These are phyloP conservation scores for Acanthamoeba divionensis DNA, from an alignment of 208 protist species.

Conservation along the genomic window DNA sequence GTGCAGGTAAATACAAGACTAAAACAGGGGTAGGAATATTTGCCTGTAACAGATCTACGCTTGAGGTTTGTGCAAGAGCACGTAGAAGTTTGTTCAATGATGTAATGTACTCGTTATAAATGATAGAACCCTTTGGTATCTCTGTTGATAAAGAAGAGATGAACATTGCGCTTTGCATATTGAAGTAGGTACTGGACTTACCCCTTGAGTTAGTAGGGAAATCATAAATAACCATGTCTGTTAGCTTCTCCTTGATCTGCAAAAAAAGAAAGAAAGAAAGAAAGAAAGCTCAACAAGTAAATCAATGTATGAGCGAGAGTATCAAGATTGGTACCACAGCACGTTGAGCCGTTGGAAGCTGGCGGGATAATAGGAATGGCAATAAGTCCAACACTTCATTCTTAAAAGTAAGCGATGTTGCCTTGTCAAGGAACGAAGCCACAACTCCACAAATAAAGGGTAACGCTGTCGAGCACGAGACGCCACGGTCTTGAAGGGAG, in stretches of 20 bases:
- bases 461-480: not conserved
- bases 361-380: constrained; percentile 13
- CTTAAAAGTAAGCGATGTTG: not conserved
- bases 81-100: constrained; percentile 64
- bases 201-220: constrained; percentile 67
- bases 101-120: constrained; percentile 66
- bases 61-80: constrained; percentile 50
- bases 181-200: not conserved
- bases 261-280: not conserved
- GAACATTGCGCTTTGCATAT: not conserved
- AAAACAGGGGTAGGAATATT: not conserved
- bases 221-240: constrained; percentile 67
- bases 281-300: not conserved
- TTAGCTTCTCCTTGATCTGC: constrained; percentile 65
- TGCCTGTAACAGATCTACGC: not conserved
- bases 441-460: constrained; percentile 29
- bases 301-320: not conserved
- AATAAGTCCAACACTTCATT: constrained; percentile 48
- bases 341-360: not conserved
- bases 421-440: constrained; percentile 17
- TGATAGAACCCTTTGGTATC: constrained; percentile 34
- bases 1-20: not conserved
- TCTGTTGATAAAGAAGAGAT: not conserved
- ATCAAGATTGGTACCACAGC: not conserved
- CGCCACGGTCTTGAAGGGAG: no score